Evolutionary conservation across 495 filamentous ascomycete genomes (phyloP), one percentile per base, ranked within the genome.

Genomic region (Penicillium paradoxum): DNA sequence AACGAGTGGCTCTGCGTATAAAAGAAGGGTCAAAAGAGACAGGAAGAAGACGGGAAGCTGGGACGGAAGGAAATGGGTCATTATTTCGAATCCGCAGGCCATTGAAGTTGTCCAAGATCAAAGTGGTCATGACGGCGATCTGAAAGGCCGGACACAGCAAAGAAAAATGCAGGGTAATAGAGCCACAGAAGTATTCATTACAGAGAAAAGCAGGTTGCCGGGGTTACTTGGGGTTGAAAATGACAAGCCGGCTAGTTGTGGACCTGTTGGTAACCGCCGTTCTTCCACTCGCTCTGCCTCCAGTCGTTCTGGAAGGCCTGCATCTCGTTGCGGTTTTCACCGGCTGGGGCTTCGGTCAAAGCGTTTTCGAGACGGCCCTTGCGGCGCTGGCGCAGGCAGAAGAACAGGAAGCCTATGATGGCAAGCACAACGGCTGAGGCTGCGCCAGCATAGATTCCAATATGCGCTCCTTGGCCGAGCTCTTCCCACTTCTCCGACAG

Each of bases 301-400:
- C 72, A 74, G 22, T 67, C 64, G 13, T 65, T 56, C 56, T 79
- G 73, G 61, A 69, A 83, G 44, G 79, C 76, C 60, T 83, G 73
- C 52, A 86, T 72, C 67, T 88, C 86, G n/a, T 76, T 68, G 6
- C 81, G 82, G 55, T 88, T 83, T 41, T 74, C 73, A 60, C 80
- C 70, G 51, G 71, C 77, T 39, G 74, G 72, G 49, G 78, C 73
- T 47, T 83, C 76, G 18, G 77, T 77, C 4, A 81, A 55, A 44
- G 76, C 78, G 24, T 80, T 78, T 62, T 91, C 87, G 22, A 72
- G 72, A 54, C 80, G 76, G 25, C 89, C 89, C 34, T 75, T 73
- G 38, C 82, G 76, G 44, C 88, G 78, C 64, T 90, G 86, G 39
- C 75, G 77, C 64, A 90, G 65, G 70, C 81, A 88, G 70, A 80